Evolutionary conservation across 306 rosid genomes (phyloP).

Genomic region (Lagenaria siceraria): DNA sequence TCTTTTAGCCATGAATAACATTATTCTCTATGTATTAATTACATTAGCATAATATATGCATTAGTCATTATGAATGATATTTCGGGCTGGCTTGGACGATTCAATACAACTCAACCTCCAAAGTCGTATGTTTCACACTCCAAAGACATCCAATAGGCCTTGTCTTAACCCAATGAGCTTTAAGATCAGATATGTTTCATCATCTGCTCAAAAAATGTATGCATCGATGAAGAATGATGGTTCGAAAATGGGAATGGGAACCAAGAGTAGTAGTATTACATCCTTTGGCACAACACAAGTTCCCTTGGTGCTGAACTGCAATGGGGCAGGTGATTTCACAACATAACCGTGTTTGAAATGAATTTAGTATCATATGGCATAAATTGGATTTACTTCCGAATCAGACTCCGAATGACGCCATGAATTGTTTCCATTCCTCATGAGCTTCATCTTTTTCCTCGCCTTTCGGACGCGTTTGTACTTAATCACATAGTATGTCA

Average conservation of each 20-base stretch:
- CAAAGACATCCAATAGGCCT: neutral
- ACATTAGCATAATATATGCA: conserved; percentile 2
- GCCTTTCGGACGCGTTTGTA: conserved; percentile 35
- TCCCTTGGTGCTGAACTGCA: neutral
- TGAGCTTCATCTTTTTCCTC: conserved; percentile 42
- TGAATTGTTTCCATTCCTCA: conserved; percentile 13
- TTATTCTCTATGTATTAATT: neutral
- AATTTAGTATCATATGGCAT: conserved; percentile 18
- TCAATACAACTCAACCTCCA: neutral
- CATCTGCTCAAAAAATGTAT: neutral
- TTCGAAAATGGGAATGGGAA: neutral
- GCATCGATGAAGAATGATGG: neutral
- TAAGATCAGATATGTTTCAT: neutral
- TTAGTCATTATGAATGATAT: neutral
- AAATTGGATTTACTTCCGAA: conserved; percentile 50
- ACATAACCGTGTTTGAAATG: neutral
- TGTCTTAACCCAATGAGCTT: neutral
- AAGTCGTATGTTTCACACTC: neutral
- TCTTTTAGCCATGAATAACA: neutral
- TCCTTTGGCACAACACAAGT: neutral
- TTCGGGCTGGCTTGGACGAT: conserved; percentile 5
- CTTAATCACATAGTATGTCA: conserved; percentile 77
- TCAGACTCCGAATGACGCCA: conserved; percentile 39
- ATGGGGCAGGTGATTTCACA: neutral
- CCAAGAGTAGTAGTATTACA: neutral